Conservation (phyloP, 257 asterid genomes). For the Salvia rosmarinus region DNA sequence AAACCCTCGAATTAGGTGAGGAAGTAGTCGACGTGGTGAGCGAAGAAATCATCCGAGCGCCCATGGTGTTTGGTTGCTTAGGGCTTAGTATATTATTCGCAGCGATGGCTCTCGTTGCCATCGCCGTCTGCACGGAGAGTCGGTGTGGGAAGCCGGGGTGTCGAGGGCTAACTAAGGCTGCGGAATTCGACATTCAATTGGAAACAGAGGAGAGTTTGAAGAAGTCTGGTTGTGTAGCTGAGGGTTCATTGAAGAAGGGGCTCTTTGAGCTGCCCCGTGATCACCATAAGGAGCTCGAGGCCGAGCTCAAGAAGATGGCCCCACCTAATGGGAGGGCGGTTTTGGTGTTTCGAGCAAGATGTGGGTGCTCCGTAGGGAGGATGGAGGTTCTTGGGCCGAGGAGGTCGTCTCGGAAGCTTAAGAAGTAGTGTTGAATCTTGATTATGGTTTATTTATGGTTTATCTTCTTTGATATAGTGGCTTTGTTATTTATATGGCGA, state of each 20-base stretch:
- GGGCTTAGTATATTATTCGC: slow-evolving; percentile 74
- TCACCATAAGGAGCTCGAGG: slow-evolving; percentile 82
- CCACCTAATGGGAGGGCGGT: slow-evolving; percentile 94
- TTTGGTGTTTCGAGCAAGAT: slow-evolving; percentile 78
- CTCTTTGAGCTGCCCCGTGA: slow-evolving; percentile 76
- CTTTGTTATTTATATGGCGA: slow-evolving; percentile 33
- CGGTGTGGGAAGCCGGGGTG: slow-evolving; percentile 80
- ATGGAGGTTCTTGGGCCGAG: slow-evolving; percentile 89
- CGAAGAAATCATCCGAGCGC: slow-evolving; percentile 73
- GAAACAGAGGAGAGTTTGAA: slow-evolving; percentile 79
- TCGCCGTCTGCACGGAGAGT: slow-evolving; percentile 52
- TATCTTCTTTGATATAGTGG: slow-evolving; percentile 20
- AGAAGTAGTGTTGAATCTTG: slow-evolving; percentile 49
- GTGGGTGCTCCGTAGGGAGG: slow-evolving; percentile 90
- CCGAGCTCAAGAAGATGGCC: slow-evolving; percentile 95
- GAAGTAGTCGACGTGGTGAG: slow-evolving; percentile 55
- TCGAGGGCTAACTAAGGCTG: slow-evolving; percentile 75
- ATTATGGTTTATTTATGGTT: slow-evolving; percentile 7
- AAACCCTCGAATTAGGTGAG: slow-evolving; percentile 47
- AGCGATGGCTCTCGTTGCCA: slow-evolving; percentile 58
- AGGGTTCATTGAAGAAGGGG: slow-evolving; percentile 60
- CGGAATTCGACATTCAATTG: slow-evolving; percentile 89
- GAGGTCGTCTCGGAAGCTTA: slow-evolving; percentile 73
- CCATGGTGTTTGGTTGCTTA: slow-evolving; percentile 76
- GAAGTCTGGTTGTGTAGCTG: slow-evolving; percentile 41